These are phyloP conservation scores for Leccinum fallax DNA, from an alignment of 1,284 basidiomycete genomes.

Conservation along the genomic window DNA sequence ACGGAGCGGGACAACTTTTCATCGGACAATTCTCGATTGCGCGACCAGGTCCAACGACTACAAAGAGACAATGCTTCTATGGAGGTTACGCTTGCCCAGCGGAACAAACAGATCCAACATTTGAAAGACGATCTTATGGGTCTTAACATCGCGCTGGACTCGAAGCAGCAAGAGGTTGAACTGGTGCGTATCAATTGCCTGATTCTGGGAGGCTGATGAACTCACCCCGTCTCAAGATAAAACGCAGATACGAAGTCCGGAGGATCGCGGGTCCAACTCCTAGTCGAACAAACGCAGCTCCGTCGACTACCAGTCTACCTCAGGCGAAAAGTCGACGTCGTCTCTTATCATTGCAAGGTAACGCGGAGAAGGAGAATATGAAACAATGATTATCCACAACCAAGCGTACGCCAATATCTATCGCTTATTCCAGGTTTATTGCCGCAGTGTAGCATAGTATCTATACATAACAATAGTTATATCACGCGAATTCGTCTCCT, in stretches of 20 bases:
- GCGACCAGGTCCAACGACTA: slow-evolving; percentile 66
- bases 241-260: slow-evolving; percentile 65
- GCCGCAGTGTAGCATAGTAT: not conserved
- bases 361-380: not conserved
- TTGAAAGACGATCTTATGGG: slow-evolving; percentile 78
- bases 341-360: not conserved
- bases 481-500: not conserved
- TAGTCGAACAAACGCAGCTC: slow-evolving; percentile 44
- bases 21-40: slow-evolving; percentile 65
- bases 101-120: slow-evolving; percentile 66
- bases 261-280: slow-evolving; percentile 66
- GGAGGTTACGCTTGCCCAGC: slow-evolving; percentile 78
- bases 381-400: not conserved
- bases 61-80: slow-evolving; percentile 82
- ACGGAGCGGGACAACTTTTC: slow-evolving; percentile 41
- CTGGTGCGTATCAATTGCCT: slow-evolving; percentile 54
- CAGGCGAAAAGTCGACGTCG: not conserved
- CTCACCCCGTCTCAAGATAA: slow-evolving; percentile 54
- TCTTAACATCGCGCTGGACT: slow-evolving; percentile 83
- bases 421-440: not conserved
- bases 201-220: not conserved
- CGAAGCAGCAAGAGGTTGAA: slow-evolving; percentile 89
- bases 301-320: slow-evolving; percentile 28
- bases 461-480: not conserved
- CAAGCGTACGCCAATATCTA: slow-evolving; percentile 39